Base-by-base conservation (phyloP, 2,329 filamentous ascomycete species). In the Aureobasidium lini region DNA sequence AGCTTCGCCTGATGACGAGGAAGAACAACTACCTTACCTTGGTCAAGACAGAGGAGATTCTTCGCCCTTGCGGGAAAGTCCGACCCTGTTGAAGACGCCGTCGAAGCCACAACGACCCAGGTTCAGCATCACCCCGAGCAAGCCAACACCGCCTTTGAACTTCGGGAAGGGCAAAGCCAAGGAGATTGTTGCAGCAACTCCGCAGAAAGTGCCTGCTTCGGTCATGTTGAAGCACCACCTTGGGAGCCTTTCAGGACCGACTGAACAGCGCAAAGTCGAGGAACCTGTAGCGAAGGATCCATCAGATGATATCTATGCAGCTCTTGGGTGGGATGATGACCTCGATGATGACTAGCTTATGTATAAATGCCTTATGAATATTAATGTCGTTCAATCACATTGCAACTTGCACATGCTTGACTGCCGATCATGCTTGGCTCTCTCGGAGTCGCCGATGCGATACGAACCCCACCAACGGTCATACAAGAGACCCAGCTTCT, bases 281-380 rank as follows among this genome's bases (percentile, higher is more conserved):
- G 42, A 18, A 23, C 23, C 23, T 23, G 23, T 23, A 23, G 23
- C 23, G 23, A 23, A 23, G 16, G 6, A 18, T 37, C 13, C 9
- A 23, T 16, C 31, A 16, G 34, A 60, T 15, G 44, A 65, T 23
- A 74, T 78, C 49, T 78, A 77, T 61, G 73, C 73, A 53, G 70
- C 69, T 10, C 62, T 79, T 56, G 76, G 76, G 29, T 79, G 77
- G 77, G 72, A 78, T 65, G 75, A 78, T 49, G 60, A 61, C 31
- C 47, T 58, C 37, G 50, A 57, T 36, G 52, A 56, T 36, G 52
- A 56, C 8, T 56, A 56, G 40, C 3, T 34, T 53, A 53, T 42
- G 37, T 42, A 53, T 53, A 10, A 18, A 13, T 28, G 37, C 37
- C 32, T 37, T 29, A 53, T 16, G 37, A 53, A 53, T 53, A 53